A percentile compares a stretch with the other conserved stretches of the same genome.
These are phyloP conservation scores for Sextonia rubra DNA, from an alignment of 164 flowering plant species.

Conservation along the genomic window DNA sequence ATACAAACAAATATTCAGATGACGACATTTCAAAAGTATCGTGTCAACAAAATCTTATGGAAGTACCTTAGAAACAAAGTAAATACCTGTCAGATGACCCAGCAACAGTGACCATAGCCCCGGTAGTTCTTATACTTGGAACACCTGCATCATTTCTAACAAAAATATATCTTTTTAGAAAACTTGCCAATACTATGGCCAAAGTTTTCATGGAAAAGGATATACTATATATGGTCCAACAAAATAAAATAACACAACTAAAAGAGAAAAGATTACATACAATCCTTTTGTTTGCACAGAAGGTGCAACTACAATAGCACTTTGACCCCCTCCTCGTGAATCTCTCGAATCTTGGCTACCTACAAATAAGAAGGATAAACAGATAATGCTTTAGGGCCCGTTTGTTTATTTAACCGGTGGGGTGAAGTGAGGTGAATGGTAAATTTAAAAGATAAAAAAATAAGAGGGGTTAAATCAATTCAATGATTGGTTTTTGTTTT, in stretches of 20 bases:
- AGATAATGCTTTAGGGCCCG: too few relatives aligned
- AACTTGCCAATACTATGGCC: conserved; percentile 3
- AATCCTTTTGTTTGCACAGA: conserved; percentile 45
- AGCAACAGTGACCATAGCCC: conserved; percentile 39
- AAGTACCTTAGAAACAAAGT: not conserved
- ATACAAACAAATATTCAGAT: too few relatives aligned
- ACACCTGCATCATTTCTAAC: conserved; percentile 53
- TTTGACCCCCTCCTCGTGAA: conserved; percentile 44
- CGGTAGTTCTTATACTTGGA: conserved; percentile 44
- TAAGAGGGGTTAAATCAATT: too few relatives aligned
- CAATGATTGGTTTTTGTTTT: too few relatives aligned
- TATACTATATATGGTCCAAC: not conserved
- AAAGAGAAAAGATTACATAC: conserved; percentile 38
- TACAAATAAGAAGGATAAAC: conserved; percentile 19
- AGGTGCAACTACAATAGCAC: conserved; percentile 70
- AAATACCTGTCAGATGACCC: conserved; percentile 71
- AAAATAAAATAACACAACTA: not conserved
- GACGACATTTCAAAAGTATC: too few relatives aligned
- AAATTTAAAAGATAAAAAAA: too few relatives aligned
- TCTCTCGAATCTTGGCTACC: conserved; percentile 53
- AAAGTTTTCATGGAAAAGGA: not conserved
- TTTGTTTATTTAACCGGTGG: too few relatives aligned
- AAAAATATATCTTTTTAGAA: conserved; percentile 10
- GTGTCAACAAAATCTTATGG: too few relatives aligned
- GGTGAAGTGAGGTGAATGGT: too few relatives aligned